phyloP scores from a whole-genome alignment of 2,329 filamentous ascomycete genomes.

The Ophiostoma novo-ulmi region DNA sequence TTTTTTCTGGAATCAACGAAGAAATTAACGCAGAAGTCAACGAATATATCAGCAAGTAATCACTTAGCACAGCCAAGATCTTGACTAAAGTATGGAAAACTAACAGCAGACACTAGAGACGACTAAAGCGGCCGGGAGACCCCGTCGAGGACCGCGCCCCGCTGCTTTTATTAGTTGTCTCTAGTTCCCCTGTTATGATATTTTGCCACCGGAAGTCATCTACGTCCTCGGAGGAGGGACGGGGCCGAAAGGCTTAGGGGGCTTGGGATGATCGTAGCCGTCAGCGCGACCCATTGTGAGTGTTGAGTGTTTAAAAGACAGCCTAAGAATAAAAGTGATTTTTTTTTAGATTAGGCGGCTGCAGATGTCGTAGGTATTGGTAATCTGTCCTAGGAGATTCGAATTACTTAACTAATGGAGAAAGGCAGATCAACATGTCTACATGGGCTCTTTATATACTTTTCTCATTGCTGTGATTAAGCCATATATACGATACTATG shows the following conservation, averaged over 20 bases:
- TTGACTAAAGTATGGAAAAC: background rate
- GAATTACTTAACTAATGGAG: background rate
- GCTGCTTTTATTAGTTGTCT: background rate
- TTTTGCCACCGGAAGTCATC: background rate
- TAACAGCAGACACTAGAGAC: background rate
- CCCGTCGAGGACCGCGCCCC: background rate
- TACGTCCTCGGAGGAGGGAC: conserved; percentile 13
- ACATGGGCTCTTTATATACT: background rate
- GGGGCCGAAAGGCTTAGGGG: conserved; percentile 1
- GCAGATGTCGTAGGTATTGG: background rate
- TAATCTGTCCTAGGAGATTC: background rate
- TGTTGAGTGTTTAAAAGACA: background rate
- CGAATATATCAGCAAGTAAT: background rate
- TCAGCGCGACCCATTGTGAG: conserved; percentile 18
- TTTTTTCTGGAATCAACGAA: background rate
- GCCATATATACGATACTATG: background rate
- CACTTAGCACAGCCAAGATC: background rate
- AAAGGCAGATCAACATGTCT: background rate
- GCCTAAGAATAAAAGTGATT: too few relatives aligned
- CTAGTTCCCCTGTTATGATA: background rate
- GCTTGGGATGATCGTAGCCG: conserved; percentile 19
- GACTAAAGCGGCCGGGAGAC: background rate
- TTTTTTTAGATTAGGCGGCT: background rate
- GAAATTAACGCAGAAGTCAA: too few relatives aligned
- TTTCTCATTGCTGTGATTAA: background rate